Evolutionary conservation across 2,329 filamentous ascomycete species (phyloP).

Genomic region (Pseudopithomyces chartarum): DNA sequence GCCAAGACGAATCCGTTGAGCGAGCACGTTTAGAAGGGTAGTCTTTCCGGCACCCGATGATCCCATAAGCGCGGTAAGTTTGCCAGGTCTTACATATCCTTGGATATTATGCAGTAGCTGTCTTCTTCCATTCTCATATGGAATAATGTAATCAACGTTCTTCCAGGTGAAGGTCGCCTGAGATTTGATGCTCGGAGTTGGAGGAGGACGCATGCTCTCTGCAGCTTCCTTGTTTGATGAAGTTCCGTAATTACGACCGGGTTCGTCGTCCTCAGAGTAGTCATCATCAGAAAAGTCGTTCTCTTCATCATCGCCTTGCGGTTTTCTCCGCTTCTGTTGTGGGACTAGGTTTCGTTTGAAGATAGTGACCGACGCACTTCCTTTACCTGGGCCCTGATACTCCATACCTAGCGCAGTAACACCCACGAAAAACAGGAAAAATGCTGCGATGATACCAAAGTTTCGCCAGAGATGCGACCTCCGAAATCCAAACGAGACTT

Average conservation of each 20-base stretch:
- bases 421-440: constrained; percentile 56
- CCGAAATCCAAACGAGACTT: constrained; percentile 58
- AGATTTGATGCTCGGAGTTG: constrained; percentile 52
- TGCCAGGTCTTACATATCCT: constrained; percentile 91
- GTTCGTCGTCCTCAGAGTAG: neutral
- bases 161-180: constrained; percentile 74
- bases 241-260: neutral
- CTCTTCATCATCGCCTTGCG: constrained; percentile 52
- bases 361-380: constrained; percentile 63
- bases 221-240: neutral
- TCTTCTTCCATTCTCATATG: constrained; percentile 50
- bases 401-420: constrained; percentile 53
- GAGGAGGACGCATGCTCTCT: neutral
- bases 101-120: constrained; percentile 64
- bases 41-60: constrained; percentile 59
- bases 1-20: constrained; percentile 52
- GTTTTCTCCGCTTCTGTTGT: constrained; percentile 60
- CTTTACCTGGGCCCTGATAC: constrained; percentile 62
- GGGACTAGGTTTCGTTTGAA: constrained; percentile 69
- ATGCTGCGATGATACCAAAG: constrained; percentile 52
- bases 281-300: constrained; percentile 31
- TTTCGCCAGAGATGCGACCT: constrained; percentile 64
- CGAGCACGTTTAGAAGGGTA: constrained; percentile 42
- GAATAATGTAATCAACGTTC: constrained; percentile 77
- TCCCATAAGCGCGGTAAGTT: constrained; percentile 79